Percentiles rank a stretch among this genome's conserved stretches.
Conservation (phyloP, 176 grass and related monocot species). For the Oryza glumipatula region DNA sequence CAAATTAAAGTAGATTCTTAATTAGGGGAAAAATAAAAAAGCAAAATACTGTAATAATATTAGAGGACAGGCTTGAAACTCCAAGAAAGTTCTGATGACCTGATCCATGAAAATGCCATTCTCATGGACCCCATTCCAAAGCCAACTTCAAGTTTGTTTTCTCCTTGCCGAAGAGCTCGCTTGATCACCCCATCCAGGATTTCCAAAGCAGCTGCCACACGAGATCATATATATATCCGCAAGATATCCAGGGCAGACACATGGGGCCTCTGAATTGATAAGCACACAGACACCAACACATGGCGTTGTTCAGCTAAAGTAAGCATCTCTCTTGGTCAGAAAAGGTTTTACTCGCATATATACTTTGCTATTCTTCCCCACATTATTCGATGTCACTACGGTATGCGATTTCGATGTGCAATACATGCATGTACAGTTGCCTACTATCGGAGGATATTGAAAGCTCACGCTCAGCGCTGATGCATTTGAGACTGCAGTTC, state of each 20-base stretch:
- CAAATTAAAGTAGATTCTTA: too few relatives aligned
- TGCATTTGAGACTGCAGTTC: not conserved
- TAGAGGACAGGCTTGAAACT: not conserved
- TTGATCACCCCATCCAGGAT: not conserved
- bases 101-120: not conserved
- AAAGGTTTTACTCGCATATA: slow-evolving; percentile 28
- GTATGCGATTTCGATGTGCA: slow-evolving; percentile 13
- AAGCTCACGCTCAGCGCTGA: not conserved
- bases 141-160: slow-evolving; percentile 26
- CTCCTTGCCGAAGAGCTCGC: not conserved
- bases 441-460: not conserved
- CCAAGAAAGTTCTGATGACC: not conserved
- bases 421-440: not conserved
- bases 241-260: slow-evolving; percentile 55
- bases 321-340: slow-evolving; percentile 35
- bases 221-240: slow-evolving; percentile 7
- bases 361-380: not conserved
- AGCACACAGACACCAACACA: slow-evolving; percentile 52
- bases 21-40: not conserved
- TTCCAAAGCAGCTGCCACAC: slow-evolving; percentile 14
- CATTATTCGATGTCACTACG: slow-evolving; percentile 14
- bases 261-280: slow-evolving; percentile 72
- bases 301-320: slow-evolving; percentile 59
- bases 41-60: not conserved
- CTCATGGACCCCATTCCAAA: not conserved